Percentiles rank a stretch among this genome's conserved stretches.
Conservation (phyloP, 768 basidiomycete species). For the Glaciozyma antarctica region DNA sequence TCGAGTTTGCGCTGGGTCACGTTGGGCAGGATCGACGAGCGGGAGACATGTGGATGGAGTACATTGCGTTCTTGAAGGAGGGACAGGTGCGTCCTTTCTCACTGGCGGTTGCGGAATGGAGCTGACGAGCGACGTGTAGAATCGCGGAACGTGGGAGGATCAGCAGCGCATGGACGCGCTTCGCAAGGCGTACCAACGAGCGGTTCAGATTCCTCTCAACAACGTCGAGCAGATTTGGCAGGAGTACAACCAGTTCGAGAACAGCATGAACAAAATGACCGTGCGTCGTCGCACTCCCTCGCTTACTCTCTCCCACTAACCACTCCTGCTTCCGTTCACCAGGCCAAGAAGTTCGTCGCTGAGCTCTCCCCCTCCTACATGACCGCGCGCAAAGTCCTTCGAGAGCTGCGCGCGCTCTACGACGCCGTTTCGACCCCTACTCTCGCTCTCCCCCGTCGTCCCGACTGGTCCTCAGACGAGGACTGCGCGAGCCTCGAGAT, state of each 20-base stretch:
- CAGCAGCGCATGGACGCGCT: conserved; percentile 91
- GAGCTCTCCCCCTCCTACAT: conserved; percentile 89
- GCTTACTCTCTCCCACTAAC: background rate
- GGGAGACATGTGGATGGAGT: conserved; percentile 87
- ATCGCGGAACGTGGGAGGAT: conserved; percentile 83
- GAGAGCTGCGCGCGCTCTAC: conserved; percentile 61
- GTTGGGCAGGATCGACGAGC: conserved; percentile 88
- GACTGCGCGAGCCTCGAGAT: conserved; percentile 68
- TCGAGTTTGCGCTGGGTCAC: conserved; percentile 82
- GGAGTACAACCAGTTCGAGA: conserved; percentile 87
- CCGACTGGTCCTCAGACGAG: conserved; percentile 60
- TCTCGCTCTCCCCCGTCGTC: conserved; percentile 58
- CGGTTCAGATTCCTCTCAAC: conserved; percentile 86
- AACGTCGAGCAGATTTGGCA: conserved; percentile 89
- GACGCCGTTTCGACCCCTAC: conserved; percentile 53
- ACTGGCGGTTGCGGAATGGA: background rate
- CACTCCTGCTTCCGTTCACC: background rate
- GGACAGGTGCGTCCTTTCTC: conserved; percentile 54
- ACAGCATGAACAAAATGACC: conserved; percentile 74
- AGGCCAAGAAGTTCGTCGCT: conserved; percentile 91
- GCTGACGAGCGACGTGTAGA: conserved; percentile 40
- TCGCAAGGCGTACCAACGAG: conserved; percentile 83
- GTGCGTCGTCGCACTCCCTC: conserved; percentile 39
- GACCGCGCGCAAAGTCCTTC: conserved; percentile 82
- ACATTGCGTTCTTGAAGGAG: conserved; percentile 74